A percentile compares a stretch with the other conserved stretches of the same genome.
Evolutionary conservation across 2,329 filamentous ascomycete genomes (phyloP).

Genomic region (Fusarium odoratissimum): DNA sequence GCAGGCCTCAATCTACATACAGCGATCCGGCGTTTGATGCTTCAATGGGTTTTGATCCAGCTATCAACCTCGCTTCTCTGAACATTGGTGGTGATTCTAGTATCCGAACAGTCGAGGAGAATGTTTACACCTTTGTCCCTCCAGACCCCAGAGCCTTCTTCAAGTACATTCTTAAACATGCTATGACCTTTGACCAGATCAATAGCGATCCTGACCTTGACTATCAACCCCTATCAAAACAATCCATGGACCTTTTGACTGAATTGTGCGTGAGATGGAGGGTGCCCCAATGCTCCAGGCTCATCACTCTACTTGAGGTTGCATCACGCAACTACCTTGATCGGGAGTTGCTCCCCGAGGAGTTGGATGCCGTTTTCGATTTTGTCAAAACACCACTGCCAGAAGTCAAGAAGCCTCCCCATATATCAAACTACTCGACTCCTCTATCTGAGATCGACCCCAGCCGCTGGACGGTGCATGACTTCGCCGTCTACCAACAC

Average conservation of each 20-base stretch:
- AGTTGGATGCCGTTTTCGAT: slow-evolving; percentile 85
- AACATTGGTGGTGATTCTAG: slow-evolving; percentile 68
- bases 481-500: slow-evolving; percentile 78
- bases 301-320: slow-evolving; percentile 86
- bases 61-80: slow-evolving; percentile 74
- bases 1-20: slow-evolving; percentile 60
- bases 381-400: slow-evolving; percentile 79
- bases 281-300: slow-evolving; percentile 82
- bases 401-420: slow-evolving; percentile 72
- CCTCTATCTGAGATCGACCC: slow-evolving; percentile 67
- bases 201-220: slow-evolving; percentile 64
- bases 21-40: slow-evolving; percentile 63
- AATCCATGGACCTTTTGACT: slow-evolving; percentile 83
- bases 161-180: slow-evolving; percentile 82
- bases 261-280: slow-evolving; percentile 92
- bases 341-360: slow-evolving; percentile 82
- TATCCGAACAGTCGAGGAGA: slow-evolving; percentile 68
- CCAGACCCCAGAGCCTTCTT: slow-evolving; percentile 85
- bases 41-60: slow-evolving; percentile 69
- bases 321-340: slow-evolving; percentile 86
- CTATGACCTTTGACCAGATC: slow-evolving; percentile 73
- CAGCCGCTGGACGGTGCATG: slow-evolving; percentile 75
- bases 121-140: slow-evolving; percentile 89
- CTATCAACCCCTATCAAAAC: slow-evolving; percentile 73
- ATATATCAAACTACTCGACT: slow-evolving; percentile 63